Conservation (phyloP, 169 alveolate species). For the Babesia bigemina region DNA sequence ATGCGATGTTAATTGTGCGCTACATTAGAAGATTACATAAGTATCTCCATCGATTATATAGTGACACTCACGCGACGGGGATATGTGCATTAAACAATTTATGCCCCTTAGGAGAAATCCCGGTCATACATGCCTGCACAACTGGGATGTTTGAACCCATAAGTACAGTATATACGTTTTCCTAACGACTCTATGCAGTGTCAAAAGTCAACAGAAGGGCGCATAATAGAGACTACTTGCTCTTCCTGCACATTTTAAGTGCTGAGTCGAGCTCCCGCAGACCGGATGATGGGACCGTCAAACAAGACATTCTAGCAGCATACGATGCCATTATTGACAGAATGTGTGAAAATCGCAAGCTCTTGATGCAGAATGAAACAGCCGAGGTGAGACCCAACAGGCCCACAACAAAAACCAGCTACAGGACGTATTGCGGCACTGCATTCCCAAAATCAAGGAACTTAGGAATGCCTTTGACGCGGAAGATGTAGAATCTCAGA, state of each 20-base stretch:
- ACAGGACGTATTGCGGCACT: not conserved
- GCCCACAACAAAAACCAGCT: not conserved
- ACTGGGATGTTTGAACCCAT: no score
- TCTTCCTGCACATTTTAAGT: not conserved
- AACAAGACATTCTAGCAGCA: not conserved
- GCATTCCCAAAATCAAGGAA: not conserved
- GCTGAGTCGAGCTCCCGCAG: not conserved
- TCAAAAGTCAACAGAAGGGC: not conserved
- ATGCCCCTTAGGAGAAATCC: no score
- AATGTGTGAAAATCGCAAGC: no score
- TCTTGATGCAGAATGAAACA: no score
- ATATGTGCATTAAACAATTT: no score
- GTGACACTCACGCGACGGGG: no score
- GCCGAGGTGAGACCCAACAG: no score
- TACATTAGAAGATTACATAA: no score
- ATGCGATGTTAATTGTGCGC: no score
- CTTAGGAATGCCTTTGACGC: not conserved
- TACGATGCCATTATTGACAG: not conserved
- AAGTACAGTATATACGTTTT: no score
- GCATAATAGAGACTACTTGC: not conserved
- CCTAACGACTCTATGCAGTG: not conserved
- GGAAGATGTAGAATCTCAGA: not conserved
- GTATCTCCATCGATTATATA: no score
- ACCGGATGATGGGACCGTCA: not conserved
- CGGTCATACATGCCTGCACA: no score